Evolutionary conservation across 1,284 basidiomycete genomes (phyloP).

Genomic region (Microbotryum violaceum): DNA sequence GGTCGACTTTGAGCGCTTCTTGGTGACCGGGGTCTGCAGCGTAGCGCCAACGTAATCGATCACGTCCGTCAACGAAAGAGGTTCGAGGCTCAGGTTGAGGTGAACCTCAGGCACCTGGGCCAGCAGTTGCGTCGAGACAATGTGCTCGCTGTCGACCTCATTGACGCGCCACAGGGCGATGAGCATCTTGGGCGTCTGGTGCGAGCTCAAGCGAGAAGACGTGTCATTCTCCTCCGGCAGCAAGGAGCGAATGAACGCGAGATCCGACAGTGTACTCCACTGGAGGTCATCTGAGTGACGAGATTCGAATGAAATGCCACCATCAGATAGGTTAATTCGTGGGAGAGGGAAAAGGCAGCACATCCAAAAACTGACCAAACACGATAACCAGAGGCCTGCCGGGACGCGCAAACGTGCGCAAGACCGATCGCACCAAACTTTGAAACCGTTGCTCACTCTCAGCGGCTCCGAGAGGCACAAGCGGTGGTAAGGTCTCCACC

Average conservation of each 20-base stretch:
- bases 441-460: conserved; percentile 25
- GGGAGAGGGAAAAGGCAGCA: too few species aligned
- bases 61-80: conserved; percentile 14
- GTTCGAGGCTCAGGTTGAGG: conserved; percentile 14
- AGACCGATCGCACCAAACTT: conserved; percentile 13
- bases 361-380: conserved; percentile 12
- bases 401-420: conserved; percentile 19
- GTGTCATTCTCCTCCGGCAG: background rate
- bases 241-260: conserved; percentile 26
- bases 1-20: too few species aligned
- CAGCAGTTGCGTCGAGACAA: conserved; percentile 20
- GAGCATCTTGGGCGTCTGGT: conserved; percentile 16
- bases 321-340: too few species aligned
- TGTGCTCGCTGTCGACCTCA: conserved; percentile 21
- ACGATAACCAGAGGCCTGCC: conserved; percentile 24
- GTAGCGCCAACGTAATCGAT: conserved; percentile 11
- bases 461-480: conserved; percentile 10
- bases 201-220: background rate
- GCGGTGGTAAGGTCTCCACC: conserved; percentile 15
- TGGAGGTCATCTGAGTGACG: conserved; percentile 21
- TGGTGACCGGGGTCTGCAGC: conserved; percentile 4
- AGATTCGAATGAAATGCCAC: too few species aligned
- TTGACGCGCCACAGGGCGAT: conserved; percentile 26
- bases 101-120: conserved; percentile 2
- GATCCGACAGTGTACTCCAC: conserved; percentile 21